Base-by-base conservation (phyloP, 305 asterid genomes). In the Withania somnifera region DNA sequence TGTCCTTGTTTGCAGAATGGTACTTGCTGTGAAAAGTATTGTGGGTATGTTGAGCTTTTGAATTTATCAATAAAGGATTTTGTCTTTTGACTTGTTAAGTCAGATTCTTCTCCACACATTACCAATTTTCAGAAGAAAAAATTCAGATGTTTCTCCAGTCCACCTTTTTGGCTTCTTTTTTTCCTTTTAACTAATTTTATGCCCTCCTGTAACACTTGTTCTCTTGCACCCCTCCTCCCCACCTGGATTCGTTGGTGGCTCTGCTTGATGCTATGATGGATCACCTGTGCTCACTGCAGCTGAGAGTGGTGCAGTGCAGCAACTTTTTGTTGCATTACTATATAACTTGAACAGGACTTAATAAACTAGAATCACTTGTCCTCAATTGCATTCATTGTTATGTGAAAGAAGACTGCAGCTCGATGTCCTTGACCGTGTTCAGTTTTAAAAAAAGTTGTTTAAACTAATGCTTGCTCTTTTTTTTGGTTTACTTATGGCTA, bases 11-110 rank as follows among this genome's bases (percentile, higher is more conserved):
- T 89, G 57, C 93, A 87, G 87, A 92, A 84, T 64, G 96, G 97
- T 82, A 92, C 94, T 80, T 91, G 97, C 90, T 97, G 99, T 68
- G 99, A 97, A 85, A 97, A 97, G 87, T 97, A 97, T 85, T 95
- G 99, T 88, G 98, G 99, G 99, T 94, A 91, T 76, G 90, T 84
- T 77, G 14, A 68, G 82, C 60, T 58, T 54, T 28, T 58, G 19
- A 42, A 81, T 40, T 68, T 82, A 15, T 75, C 80, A 26, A 50
- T 14, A 17, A 50, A 26, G 61, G 80, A 75, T 47, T 50, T 75
- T 17, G 3, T 26, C 47, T 75, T n/a, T 28, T 75, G 80, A 75
- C 42, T 54, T 28, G 63, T 51, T 19, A 51, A 75, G 80, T 75
- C 45, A 66, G 47, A 81, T 64, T 20, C 61, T 32, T 79, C 56